These are phyloP conservation scores for Guadua angustifolia DNA, from an alignment of 176 grass and related monocot genomes.

Conservation along the genomic window DNA sequence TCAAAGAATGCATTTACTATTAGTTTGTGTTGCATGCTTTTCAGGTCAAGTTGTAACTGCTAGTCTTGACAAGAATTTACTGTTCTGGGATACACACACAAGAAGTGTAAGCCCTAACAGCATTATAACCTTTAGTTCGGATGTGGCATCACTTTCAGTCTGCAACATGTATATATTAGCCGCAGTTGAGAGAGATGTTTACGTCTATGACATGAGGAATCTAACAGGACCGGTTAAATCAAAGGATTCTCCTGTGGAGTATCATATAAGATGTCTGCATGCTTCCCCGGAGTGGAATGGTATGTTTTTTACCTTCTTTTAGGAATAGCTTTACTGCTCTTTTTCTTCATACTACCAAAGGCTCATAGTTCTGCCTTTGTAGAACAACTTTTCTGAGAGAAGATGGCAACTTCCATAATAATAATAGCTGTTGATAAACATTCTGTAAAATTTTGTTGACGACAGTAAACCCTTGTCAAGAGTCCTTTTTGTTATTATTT, in stretches of 20 bases:
- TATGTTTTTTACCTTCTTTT: conserved; percentile 41
- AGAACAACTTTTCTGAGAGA: background rate
- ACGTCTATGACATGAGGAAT: conserved; percentile 66
- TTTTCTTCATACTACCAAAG: background rate
- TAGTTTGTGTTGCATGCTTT: conserved; percentile 19
- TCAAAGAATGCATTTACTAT: background rate
- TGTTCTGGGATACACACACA: conserved; percentile 57
- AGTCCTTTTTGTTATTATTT: background rate
- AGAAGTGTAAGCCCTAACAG: conserved; percentile 37
- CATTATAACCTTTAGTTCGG: conserved; percentile 45
- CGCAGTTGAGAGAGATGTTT: conserved; percentile 54
- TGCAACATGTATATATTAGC: conserved; percentile 61
- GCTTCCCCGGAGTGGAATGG: conserved; percentile 61
- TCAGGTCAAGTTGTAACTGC: conserved; percentile 63
- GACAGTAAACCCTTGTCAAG: background rate
- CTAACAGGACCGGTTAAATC: conserved; percentile 48
- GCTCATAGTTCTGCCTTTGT: background rate
- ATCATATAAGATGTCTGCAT: conserved; percentile 58
- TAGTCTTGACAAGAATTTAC: conserved; percentile 65
- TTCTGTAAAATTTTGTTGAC: background rate
- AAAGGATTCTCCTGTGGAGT: conserved; percentile 52
- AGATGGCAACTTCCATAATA: background rate
- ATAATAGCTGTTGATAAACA: background rate
- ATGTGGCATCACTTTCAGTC: conserved; percentile 65
- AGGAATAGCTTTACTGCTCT: background rate